These are phyloP conservation scores for Talaromyces wortmannii DNA, from an alignment of 495 filamentous ascomycete genomes.

Conservation along the genomic window DNA sequence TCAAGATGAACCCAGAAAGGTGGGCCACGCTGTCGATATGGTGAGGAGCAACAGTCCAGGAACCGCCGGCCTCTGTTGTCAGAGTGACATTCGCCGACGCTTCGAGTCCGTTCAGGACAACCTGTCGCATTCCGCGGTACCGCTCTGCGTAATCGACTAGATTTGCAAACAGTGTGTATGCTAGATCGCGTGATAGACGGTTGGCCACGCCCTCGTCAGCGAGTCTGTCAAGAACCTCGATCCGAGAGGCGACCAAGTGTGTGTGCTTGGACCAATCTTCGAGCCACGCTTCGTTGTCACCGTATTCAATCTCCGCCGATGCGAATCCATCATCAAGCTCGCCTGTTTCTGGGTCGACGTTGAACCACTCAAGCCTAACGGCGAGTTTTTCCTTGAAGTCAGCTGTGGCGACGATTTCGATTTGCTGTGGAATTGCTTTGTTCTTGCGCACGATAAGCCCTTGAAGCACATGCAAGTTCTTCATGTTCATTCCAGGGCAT, in stretches of 20 bases:
- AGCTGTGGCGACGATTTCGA: slow-evolving; percentile 13
- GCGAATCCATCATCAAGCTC: slow-evolving; percentile 4
- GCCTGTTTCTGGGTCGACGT: slow-evolving; percentile 1
- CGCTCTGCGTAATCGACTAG: slow-evolving; percentile 19
- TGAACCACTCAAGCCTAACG: slow-evolving; percentile 17
- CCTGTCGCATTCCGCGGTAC: slow-evolving; percentile 17
- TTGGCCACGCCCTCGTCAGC: slow-evolving; percentile 2
- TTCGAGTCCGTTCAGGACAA: slow-evolving; percentile 19
- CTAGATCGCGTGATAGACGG: slow-evolving; percentile 37
- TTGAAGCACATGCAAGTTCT: too few species aligned
- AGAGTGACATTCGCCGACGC: slow-evolving; percentile 21
- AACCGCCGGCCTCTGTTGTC: slow-evolving; percentile 11
- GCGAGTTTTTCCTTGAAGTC: slow-evolving; percentile 7
- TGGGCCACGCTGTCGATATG: slow-evolving; percentile 24
- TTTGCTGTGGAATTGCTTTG: slow-evolving; percentile 15
- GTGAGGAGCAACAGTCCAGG: slow-evolving; percentile 19
- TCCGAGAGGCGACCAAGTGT: too few species aligned
- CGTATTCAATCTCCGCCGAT: too few species aligned
- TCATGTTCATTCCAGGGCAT: too few species aligned
- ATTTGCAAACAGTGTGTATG: slow-evolving; percentile 18
- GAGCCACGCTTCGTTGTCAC: too few species aligned
- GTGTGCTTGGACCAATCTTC: too few species aligned
- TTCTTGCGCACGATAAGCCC: slow-evolving; percentile 6
- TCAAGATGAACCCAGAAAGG: slow-evolving; percentile 35
- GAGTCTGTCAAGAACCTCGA: slow-evolving; percentile 8